Base-by-base conservation (phyloP, 768 basidiomycete genomes). In the Tricholoma furcatifolium region DNA sequence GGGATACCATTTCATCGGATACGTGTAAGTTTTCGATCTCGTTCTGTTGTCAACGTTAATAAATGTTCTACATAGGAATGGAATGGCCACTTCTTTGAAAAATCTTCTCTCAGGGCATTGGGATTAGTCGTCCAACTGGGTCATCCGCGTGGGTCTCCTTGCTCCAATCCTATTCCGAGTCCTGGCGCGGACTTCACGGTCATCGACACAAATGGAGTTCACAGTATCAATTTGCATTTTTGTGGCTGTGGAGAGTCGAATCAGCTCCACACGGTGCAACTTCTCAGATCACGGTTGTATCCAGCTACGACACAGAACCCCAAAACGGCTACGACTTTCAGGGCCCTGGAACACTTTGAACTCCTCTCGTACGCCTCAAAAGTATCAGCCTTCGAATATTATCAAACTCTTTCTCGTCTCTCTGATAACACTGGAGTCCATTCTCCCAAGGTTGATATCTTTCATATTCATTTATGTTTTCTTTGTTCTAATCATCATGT, bases 111-210 rank as follows among this genome's bases (percentile, higher is more conserved):
- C 1, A 50, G 47, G 17, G 20, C 35, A 1, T n/a, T 68, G 2
- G 65, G 68, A 1, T 49, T 67, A 2, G 51, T 49, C 2, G 34
- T 65, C 3, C 65, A 65, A 20, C 53, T 67, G 1, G 56, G 58
- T 6, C 62, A 65, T 23, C 12, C 32, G 0, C 17, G 11, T 20
- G 59, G 59, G 11, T 32, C 4, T 15, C 0, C 4, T 5, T 57
- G 56, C 27, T 14, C 31, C 1, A 47, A 43, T 24, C 30, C 51
- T 3, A 2, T 38, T 1, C 6, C 40, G 12, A 21, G 27, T n/a
- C 24, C 32, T 0, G 35, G 42, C 0, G 24, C 48, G 14, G 35
- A 53, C 12, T 53, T 57, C 24, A 21, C 27, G 1, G 23, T 57
- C 1, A 14, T 57, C 8, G 36, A 57, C 35, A 38, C 11, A 12